Conservation (phyloP, 2,329 filamentous ascomycete species). For the Orbilia ellipsospora region DNA sequence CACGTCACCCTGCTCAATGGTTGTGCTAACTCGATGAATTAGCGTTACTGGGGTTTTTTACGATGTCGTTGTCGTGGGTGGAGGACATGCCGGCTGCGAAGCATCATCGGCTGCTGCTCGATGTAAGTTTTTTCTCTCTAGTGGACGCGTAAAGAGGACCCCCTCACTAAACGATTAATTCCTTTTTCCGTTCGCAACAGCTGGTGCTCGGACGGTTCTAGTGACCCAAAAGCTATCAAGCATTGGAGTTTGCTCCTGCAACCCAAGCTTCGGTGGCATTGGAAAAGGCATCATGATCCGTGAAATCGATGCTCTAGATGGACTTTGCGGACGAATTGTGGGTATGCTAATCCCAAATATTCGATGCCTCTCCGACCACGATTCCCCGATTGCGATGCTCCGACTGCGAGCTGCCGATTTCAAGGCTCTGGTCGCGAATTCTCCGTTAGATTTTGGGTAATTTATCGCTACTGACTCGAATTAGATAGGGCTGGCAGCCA, state of each 20-base stretch:
- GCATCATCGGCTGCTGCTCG: slow-evolving; percentile 91
- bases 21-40: slow-evolving; percentile 12
- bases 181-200: slow-evolving; percentile 58
- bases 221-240: slow-evolving; percentile 89
- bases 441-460: too few species aligned
- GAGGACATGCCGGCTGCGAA: slow-evolving; percentile 94
- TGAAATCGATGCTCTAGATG: slow-evolving; percentile 94
- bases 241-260: slow-evolving; percentile 94
- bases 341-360: slow-evolving; percentile 15
- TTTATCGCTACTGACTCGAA: neutral
- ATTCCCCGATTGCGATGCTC: neutral
- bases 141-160: too few species aligned
- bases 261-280: slow-evolving; percentile 97
- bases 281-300: slow-evolving; percentile 96
- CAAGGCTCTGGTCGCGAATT: too few species aligned
- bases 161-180: too few species aligned
- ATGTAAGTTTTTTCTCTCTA: slow-evolving; percentile 47
- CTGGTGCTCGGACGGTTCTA: slow-evolving; percentile 87
- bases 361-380: neutral
- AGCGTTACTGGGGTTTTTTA: slow-evolving; percentile 64
- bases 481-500: slow-evolving; percentile 90
- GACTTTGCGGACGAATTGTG: slow-evolving; percentile 79
- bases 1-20: neutral
- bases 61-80: slow-evolving; percentile 95
- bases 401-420: too few species aligned